Evolutionary conservation across 441 rosid species (phyloP).

Genomic region (Euphorbia schlechtendalii): DNA sequence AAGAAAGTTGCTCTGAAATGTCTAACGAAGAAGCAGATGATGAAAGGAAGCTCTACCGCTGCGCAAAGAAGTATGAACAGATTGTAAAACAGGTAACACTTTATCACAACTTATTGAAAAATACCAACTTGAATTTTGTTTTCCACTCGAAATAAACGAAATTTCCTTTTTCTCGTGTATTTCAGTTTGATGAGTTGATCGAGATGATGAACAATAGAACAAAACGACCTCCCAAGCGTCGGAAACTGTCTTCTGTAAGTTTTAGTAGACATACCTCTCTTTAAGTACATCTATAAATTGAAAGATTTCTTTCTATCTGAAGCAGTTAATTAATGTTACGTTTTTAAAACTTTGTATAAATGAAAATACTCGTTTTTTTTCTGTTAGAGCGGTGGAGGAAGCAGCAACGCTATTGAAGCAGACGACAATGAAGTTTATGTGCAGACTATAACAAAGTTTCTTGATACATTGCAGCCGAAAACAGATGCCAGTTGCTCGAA

Average conservation of each 20-base stretch:
- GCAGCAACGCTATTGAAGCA: slow-evolving; percentile 20
- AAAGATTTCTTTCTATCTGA: not conserved
- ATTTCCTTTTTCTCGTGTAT: not conserved
- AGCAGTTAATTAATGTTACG: not conserved
- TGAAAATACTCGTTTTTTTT: not conserved
- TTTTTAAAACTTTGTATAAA: not conserved
- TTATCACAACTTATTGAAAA: not conserved
- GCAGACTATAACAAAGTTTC: slow-evolving; percentile 32
- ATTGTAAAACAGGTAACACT: slow-evolving; percentile 33
- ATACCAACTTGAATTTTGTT: not conserved
- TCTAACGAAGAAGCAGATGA: slow-evolving; percentile 31
- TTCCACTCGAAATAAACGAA: not conserved
- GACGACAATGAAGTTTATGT: slow-evolving; percentile 26
- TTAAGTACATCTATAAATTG: no score
- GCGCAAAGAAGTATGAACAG: slow-evolving; percentile 31
- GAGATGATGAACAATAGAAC: slow-evolving; percentile 27
- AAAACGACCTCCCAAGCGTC: slow-evolving; percentile 26
- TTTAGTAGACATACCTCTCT: not conserved
- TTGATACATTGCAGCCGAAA: slow-evolving; percentile 29
- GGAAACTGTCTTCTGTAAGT: slow-evolving; percentile 23
- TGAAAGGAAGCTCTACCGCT: slow-evolving; percentile 29
- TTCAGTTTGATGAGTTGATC: slow-evolving; percentile 33
- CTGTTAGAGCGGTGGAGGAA: slow-evolving; percentile 22
- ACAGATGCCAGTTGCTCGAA: slow-evolving; percentile 15
- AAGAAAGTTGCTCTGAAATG: slow-evolving; percentile 14